Base-by-base conservation (phyloP, 129 eudicot genomes). In the Logfia minima region DNA sequence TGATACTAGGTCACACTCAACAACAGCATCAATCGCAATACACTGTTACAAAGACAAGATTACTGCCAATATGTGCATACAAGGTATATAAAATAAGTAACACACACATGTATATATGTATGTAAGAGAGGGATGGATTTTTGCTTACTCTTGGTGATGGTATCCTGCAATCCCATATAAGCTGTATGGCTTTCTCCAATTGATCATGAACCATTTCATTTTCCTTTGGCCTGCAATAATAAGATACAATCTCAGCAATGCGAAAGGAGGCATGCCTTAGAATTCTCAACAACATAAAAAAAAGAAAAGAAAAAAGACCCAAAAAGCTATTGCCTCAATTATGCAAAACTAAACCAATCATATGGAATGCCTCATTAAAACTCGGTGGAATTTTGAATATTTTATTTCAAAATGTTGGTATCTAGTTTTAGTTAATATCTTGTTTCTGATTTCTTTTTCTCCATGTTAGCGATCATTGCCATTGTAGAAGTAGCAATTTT, bases 121-220 rank as follows among this genome's bases (percentile, higher is more conserved):
- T 34, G n/a, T 23, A 17, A 4, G 51, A 68, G 48, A 31, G 64
- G 17, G 60, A 61, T 61, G 75, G 18, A 24, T 35, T 39, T 79
- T 58, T 58, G 72, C 88, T 91, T 81, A 94, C 98, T 74, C 98
- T 87, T 37, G 97, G 98, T 0, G 98, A 94, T 55, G 98, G 98
- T 72, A 89, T 85, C 75, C 97, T 83, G 87, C 97, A 94, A 85
- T 91, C 91, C 98, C 98, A 94, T 84, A 94, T 94, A 34, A 94
- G 88, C 48, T 94, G 89, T 74, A 89, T 83, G 62, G 98, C 93
- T 83, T 91, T 89, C 84, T 94, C 97, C 83, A 94, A 76, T 64
- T 94, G 96, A 63, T 91, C 88, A 66, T 86, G 89, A 5, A 86
- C 75, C 70, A 67, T 83, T 82, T 89, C 97, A 80, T 91, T 94